Evolutionary conservation across 805 yeast species (phyloP).

Genomic region (Ogataea pini): DNA sequence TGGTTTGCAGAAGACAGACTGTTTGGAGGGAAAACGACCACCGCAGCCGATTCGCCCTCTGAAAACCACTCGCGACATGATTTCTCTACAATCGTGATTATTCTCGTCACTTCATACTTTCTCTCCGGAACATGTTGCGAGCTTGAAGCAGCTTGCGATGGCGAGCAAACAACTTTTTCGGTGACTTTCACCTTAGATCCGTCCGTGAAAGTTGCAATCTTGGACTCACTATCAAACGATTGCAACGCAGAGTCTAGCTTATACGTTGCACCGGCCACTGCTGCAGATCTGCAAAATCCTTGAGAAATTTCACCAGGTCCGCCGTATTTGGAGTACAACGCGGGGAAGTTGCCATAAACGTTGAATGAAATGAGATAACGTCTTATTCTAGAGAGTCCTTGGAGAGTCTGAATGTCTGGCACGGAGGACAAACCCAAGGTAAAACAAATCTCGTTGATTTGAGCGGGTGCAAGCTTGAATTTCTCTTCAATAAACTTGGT

Average conservation of each 20-base stretch:
- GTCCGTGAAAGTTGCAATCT: conserved; percentile 72
- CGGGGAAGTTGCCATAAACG: conserved; percentile 93
- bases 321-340: conserved; percentile 87
- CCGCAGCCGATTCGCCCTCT: conserved; percentile 78
- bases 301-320: conserved; percentile 95
- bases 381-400: conserved; percentile 78
- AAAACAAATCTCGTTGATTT: conserved; percentile 78
- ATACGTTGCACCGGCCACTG: conserved; percentile 96
- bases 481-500: conserved; percentile 57
- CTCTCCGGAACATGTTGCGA: conserved; percentile 44
- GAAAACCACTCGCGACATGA: conserved; percentile 92
- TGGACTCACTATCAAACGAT: conserved; percentile 63
- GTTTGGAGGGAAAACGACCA: conserved; percentile 90
- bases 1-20: conserved; percentile 66
- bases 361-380: conserved; percentile 84
- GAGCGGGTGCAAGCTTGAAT: conserved; percentile 72
- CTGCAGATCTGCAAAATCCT: conserved; percentile 96
- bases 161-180: conserved; percentile 78
- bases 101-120: conserved; percentile 63
- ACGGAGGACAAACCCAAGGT: conserved; percentile 80
- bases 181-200: conserved; percentile 72
- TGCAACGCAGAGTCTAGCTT: conserved; percentile 69
- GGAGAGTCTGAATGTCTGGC: conserved; percentile 61
- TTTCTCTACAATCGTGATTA: conserved; percentile 80
- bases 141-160: conserved; percentile 58